These are phyloP conservation scores for Talaromyces atroroseus DNA, from an alignment of 2,329 filamentous ascomycete genomes.

Conservation along the genomic window DNA sequence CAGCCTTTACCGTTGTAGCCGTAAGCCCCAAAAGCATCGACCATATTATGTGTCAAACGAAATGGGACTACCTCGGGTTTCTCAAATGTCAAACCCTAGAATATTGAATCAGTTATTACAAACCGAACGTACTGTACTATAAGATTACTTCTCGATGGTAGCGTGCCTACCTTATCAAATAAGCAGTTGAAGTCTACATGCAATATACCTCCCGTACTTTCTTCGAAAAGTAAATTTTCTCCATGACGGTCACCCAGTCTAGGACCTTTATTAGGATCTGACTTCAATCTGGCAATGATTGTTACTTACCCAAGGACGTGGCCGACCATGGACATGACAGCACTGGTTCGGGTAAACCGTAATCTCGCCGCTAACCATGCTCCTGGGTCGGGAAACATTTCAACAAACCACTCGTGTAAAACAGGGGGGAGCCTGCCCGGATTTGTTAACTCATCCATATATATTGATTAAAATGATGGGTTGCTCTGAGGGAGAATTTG, in stretches of 20 bases:
- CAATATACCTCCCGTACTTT: constrained; percentile 87
- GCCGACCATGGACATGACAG: constrained; percentile 99
- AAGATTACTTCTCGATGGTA: background rate
- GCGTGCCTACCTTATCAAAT: constrained; percentile 74
- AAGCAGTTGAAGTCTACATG: constrained; percentile 99
- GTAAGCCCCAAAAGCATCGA: constrained; percentile 92
- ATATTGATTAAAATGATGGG: background rate
- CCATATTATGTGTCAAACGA: constrained; percentile 96
- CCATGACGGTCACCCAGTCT: constrained; percentile 89
- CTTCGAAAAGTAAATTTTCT: constrained; percentile 93
- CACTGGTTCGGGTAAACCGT: constrained; percentile 85
- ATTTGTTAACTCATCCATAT: constrained; percentile 11
- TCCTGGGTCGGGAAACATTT: constrained; percentile 88
- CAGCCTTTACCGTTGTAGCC: constrained; percentile 64
- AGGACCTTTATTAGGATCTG: background rate
- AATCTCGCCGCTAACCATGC: constrained; percentile 87
- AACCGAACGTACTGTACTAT: background rate
- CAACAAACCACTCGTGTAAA: constrained; percentile 90
- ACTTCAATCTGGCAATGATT: background rate
- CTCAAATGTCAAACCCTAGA: constrained; percentile 74
- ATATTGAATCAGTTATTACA: background rate
- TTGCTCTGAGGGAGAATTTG: background rate
- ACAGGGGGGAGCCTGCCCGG: constrained; percentile 66
- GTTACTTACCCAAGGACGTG: constrained; percentile 67
- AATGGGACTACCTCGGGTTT: constrained; percentile 95